Evolutionary conservation across 495 filamentous ascomycete genomes (phyloP), one percentile per base, ranked within the genome.

Genomic region (Talaromyces trachyspermus): DNA sequence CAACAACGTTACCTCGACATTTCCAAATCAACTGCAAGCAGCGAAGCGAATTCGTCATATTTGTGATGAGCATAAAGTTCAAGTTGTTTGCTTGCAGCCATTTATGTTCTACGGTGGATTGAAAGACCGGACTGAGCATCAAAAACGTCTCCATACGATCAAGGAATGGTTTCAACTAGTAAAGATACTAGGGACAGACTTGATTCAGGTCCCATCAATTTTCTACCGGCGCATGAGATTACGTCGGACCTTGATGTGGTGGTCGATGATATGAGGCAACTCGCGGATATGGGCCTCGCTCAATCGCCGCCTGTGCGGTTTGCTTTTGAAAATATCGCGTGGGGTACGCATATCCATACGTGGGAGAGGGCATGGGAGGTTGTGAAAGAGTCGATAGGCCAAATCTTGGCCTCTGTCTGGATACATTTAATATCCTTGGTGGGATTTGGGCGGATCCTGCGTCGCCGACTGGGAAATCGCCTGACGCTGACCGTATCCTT

Each of bases 61-160:
- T 25, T 88, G 84, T 61, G 63, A 75, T 35, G 69, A 69, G 1
- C 72, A 81, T 33, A 58, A 62, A 15, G 69, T 91, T 45, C 61
- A 62, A 30, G 80, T 89, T 50, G 66, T 90, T 53, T 82, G 83
- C 48, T 71, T 91, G 2, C 85, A 91, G 60, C 86, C 86, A 9
- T 89, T 90, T 63, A 75, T 76, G 65, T 80, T 88, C 65, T 89
- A 86, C 66, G 85, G 89, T 54, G 86, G 86, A 2, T 72, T 89
- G 1, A 36, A 81, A 9, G 82, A 89, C 67, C 76, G 82, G 9
- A 50, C 62, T 5, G 71, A 78, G 43, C 81, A 85, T 52, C 62
- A 62, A n/a, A 51, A 63, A 22, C 67, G 78, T 8, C 63, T 89
- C 17, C 54, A 49, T 7, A 80, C 88, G 57, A 73, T 89, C 7